Evolutionary conservation across 805 yeast species (phyloP).

Genomic region (Sungouiella blattae): DNA sequence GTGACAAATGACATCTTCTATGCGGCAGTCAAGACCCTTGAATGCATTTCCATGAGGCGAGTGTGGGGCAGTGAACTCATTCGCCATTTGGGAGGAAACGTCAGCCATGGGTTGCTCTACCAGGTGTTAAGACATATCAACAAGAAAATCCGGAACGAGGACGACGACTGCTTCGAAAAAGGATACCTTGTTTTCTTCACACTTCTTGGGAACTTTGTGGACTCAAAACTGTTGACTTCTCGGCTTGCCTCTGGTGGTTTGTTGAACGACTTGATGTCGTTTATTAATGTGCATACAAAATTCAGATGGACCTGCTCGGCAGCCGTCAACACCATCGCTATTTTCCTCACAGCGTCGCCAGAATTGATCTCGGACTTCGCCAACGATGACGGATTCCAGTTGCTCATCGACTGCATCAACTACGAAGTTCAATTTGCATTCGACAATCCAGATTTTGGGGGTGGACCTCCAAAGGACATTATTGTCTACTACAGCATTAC

Average conservation of each 20-base stretch:
- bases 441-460: constrained; percentile 54
- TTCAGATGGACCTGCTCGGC: constrained; percentile 58
- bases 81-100: constrained; percentile 78
- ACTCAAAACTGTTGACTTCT: constrained; percentile 50
- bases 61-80: constrained; percentile 75
- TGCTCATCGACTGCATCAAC: constrained; percentile 56
- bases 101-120: constrained; percentile 78
- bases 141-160: constrained; percentile 44
- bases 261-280: constrained; percentile 59
- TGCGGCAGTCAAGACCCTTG: constrained; percentile 64
- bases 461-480: constrained; percentile 52
- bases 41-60: constrained; percentile 62
- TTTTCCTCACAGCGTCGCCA: constrained; percentile 38
- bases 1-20: constrained; percentile 53
- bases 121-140: constrained; percentile 66
- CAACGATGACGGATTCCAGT: constrained; percentile 60
- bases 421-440: constrained; percentile 65
- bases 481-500: constrained; percentile 51
- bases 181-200: constrained; percentile 57
- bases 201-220: constrained; percentile 59
- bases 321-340: constrained; percentile 56
- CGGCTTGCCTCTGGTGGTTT: constrained; percentile 74
- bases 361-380: constrained; percentile 63
- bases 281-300: constrained; percentile 50
- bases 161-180: constrained; percentile 25